Conservation (phyloP, 225 moss, liverwort and hornwort species). For the Sphagnum contortum region DNA sequence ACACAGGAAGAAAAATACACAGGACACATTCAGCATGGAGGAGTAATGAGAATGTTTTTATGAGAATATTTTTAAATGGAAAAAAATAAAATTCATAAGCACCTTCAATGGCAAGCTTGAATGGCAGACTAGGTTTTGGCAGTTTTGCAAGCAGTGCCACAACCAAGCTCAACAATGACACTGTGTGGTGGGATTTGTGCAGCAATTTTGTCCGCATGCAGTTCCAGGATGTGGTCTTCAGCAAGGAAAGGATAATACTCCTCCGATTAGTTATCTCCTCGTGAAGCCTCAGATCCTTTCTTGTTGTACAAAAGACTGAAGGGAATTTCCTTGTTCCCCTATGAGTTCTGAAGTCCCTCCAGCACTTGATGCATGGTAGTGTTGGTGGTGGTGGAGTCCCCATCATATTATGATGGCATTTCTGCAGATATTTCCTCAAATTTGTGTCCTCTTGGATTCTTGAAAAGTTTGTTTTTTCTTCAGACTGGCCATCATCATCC, state of each 20-base stretch:
- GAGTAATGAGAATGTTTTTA: background rate
- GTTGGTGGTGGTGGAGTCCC: no score
- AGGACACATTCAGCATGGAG: background rate
- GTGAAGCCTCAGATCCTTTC: constrained; percentile 63
- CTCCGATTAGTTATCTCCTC: constrained; percentile 56
- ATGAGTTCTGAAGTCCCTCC: no score
- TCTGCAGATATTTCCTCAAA: no score
- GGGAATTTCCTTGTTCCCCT: no score
- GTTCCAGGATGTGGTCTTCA: constrained; percentile 45
- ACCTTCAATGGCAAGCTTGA: constrained; percentile 53
- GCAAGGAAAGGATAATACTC: constrained; percentile 82
- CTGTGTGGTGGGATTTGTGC: constrained; percentile 42
- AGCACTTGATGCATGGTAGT: no score
- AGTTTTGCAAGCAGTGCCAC: constrained; percentile 80
- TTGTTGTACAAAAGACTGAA: constrained; percentile 63
- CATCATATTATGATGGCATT: no score
- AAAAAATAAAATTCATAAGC: no score
- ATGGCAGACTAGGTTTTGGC: constrained; percentile 47
- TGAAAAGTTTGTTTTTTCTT: no score
- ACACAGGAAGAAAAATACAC: no score
- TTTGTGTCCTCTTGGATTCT: no score
- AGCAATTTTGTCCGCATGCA: constrained; percentile 35
- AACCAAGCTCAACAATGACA: constrained; percentile 84
- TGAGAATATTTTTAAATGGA: no score
- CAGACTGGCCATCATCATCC: no score